These are phyloP conservation scores for Phytophthora sansomeana DNA, from an alignment of 352 stramenopile genomes.

Conservation along the genomic window DNA sequence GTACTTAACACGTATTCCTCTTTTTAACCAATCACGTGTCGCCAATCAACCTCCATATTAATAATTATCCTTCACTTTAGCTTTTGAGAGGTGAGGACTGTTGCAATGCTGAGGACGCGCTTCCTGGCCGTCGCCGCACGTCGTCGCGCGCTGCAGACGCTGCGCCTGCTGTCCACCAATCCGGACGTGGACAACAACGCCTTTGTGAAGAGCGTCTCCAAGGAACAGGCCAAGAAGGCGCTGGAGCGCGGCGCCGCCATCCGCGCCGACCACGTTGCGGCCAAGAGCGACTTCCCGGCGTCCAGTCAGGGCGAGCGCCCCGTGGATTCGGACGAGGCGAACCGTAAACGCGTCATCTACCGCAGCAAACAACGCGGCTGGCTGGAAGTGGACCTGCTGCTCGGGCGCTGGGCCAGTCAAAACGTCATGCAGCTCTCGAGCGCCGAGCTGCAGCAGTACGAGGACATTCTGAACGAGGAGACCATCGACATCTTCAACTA, in stretches of 20 bases:
- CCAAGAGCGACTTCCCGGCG: conserved; percentile 49
- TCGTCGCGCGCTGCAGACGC: neutral
- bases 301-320: conserved; percentile 60
- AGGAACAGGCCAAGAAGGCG: conserved; percentile 59
- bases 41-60: neutral
- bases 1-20: conserved; percentile 12
- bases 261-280: conserved; percentile 60
- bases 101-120: neutral
- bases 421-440: conserved; percentile 87
- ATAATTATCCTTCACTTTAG: neutral
- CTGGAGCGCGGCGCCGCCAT: conserved; percentile 64
- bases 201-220: conserved; percentile 61
- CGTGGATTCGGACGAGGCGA: conserved; percentile 67
- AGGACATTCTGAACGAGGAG: conserved; percentile 97
- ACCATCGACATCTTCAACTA: conserved; percentile 99
- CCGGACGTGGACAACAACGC: conserved; percentile 52
- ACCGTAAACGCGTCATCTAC: conserved; percentile 95
- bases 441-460: conserved; percentile 93
- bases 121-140: neutral
- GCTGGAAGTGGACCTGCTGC: conserved; percentile 96
- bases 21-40: conserved; percentile 17
- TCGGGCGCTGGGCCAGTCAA: conserved; percentile 94
- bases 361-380: conserved; percentile 96
- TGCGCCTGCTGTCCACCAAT: conserved; percentile 47
- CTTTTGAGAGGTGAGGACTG: neutral